Percentiles rank a stretch among this genome's conserved stretches.
phyloP scores from a whole-genome alignment of 345 rosid genomes.

The Gossypium bickii region DNA sequence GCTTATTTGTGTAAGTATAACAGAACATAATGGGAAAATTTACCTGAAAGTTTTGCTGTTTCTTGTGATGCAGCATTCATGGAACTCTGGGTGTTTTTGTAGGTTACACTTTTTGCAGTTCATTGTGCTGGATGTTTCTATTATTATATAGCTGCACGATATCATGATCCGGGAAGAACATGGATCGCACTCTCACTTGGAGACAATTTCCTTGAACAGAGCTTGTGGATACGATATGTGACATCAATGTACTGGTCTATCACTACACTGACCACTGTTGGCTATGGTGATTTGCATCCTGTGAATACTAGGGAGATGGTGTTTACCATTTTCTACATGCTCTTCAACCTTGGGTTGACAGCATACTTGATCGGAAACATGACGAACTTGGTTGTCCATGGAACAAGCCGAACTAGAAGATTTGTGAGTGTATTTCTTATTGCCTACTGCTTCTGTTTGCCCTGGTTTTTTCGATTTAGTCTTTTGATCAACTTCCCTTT shows the following conservation, averaged over 20 bases:
- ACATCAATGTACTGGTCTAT: conserved; percentile 95
- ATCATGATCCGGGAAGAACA: conserved; percentile 46
- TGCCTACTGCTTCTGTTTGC: background rate
- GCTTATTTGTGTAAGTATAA: conserved; percentile 72
- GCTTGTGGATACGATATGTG: conserved; percentile 70
- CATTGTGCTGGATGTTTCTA: conserved; percentile 93
- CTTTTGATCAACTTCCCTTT: background rate
- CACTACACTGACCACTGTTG: conserved; percentile 89
- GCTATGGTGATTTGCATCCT: conserved; percentile 93
- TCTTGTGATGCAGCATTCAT: background rate
- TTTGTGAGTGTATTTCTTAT: conserved; percentile 51
- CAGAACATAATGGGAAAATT: background rate
- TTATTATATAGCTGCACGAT: conserved; percentile 72
- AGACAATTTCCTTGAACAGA: conserved; percentile 36
- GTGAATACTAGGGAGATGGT: conserved; percentile 82
- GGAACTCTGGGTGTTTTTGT: conserved; percentile 14
- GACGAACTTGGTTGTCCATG: conserved; percentile 96
- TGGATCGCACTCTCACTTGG: conserved; percentile 65
- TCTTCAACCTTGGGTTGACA: conserved; percentile 85
- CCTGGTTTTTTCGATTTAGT: background rate
- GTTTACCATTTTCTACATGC: conserved; percentile 85
- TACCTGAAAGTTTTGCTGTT: background rate
- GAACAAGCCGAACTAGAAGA: conserved; percentile 83
- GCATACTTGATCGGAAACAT: conserved; percentile 95
- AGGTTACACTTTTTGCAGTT: conserved; percentile 92